A percentile compares a stretch with the other conserved stretches of the same genome.
Conservation (phyloP, 2,329 filamentous ascomycete genomes). For the Fusarium compactum region DNA sequence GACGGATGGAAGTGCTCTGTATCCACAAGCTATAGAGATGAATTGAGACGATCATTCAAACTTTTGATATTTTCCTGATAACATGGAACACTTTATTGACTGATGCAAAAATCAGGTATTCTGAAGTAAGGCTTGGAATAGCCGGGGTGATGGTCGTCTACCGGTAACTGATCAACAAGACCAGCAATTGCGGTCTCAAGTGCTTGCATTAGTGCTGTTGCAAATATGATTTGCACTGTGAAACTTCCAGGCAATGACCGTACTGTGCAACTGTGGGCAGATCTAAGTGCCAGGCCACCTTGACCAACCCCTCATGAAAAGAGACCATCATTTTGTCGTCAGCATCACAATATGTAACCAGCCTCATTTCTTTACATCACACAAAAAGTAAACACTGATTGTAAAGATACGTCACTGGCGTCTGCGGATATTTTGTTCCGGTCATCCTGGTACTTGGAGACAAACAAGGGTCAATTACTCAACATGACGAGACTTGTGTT, state of each 20-base stretch:
- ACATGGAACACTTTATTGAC: too few relatives aligned
- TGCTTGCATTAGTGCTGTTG: background rate
- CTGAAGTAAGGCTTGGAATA: too few relatives aligned
- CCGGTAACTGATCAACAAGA: background rate
- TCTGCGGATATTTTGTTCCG: background rate
- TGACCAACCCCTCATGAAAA: background rate
- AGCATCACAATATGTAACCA: background rate
- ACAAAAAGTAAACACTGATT: background rate
- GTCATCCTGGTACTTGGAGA: background rate
- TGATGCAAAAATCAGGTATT: too few relatives aligned
- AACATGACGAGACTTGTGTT: background rate
- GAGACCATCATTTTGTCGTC: constrained; percentile 19
- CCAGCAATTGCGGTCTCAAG: background rate
- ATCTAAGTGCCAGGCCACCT: too few relatives aligned
- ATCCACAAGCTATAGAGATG: background rate
- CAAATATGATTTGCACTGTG: background rate
- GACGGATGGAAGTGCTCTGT: background rate
- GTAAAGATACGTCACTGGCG: constrained; percentile 10
- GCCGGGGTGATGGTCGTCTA: background rate
- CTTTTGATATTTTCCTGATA: too few relatives aligned
- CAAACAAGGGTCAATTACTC: background rate
- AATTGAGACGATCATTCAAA: background rate
- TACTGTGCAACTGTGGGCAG: background rate
- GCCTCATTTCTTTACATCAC: background rate
- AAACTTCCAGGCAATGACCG: too few relatives aligned